Base-by-base conservation (phyloP, 2,329 filamentous ascomycete genomes). In the Herpotrichia juniperi region DNA sequence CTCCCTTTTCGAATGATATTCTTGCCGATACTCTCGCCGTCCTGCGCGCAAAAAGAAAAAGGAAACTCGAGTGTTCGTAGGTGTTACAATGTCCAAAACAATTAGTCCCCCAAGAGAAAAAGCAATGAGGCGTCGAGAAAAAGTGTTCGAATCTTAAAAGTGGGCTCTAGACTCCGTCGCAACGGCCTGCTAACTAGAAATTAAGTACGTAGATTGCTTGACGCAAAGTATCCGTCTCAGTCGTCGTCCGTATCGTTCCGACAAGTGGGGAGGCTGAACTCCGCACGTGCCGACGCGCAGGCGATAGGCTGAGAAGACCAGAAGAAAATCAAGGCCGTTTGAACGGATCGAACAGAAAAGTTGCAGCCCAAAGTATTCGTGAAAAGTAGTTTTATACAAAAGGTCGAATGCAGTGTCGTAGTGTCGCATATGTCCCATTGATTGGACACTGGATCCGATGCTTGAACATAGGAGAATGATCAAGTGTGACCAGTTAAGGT, bases 191-290 rank as follows among this genome's bases (percentile, higher is more conserved):
- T 40, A 22, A 57, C 50, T 57, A 57, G 44, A 57, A 57, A 57
- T 57, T 57, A 57, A 42, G 47, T 54, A 57, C 48, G 51, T 48
- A 47, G 44, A 50, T 50, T 47, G 46, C 46, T 32, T 31, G 40
- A 49, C 43, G 21, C 43, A 30, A 48, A 25, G 4, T 19, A 40
- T 7, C 10, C 10, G 10, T 9, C 21, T 14, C 21, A 37, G 3
- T 4, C 37, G 22, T 40, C 37, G 3, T 40, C 21, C 37, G 3
- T n/a, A 10, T 40, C 12, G 10, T 24, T 21, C 3, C 11, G 37
- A 8, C 37, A 14, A 9, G 6, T 14, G 37, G 2, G 19, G 16
- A 37, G 34, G 21, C 16, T 17, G 34, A 40, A 22, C 12, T 28
- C 26, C 7, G 26, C 7, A 28, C 26, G 26, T 4, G 12, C 22